Base-by-base conservation (phyloP, 345 rosid genomes). In the Gossypium australe region DNA sequence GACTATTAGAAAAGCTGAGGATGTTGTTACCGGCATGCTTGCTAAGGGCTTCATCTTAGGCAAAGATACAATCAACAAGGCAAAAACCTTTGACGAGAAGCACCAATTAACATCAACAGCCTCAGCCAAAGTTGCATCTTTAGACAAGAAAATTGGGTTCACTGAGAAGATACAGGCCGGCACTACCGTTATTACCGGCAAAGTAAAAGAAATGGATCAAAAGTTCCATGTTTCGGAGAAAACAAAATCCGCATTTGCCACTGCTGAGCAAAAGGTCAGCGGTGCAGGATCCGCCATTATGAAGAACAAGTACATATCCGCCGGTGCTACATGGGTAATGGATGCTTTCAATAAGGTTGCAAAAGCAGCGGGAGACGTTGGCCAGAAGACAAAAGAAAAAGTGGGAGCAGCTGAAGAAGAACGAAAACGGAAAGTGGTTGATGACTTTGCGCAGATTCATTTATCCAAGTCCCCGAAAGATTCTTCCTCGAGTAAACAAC, bases 301-400 rank as follows among this genome's bases (percentile, higher is more conserved):
- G 97, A 91, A 89, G 84, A 95, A 95, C 83, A 83, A 91, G 71
- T 91, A 89, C 76, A 87, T 95, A 9, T 87, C 88, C 73, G 84
- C 97, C 0, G 86, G 97, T 6, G 85, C 97, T 1, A 67, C 99
- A 0, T 93, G 97, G 97, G 94, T 91, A 25, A 83, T 94, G 0
- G 99, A 94, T 52, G 92, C 99, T 22, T 91, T 82, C 80, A 93
- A 57, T 78, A 93, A 80, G 85, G 98, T 89, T 7, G 91, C 91
- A 11, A 90, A 91, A 87, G 97, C 94, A 61, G 99, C 99, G 0
- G 99, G 94, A 34, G 98, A 95, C 22, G 97, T 95, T 12, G 94
- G 99, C 22, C 97, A 95, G 82, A 91, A 83, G 88, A 86, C 99
- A 5, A 93, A 90, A 82, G 98, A 95, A 82, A 95, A 95, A 78